These are phyloP conservation scores for Taxillus chinensis DNA, from an alignment of 164 flowering plant genomes.

Conservation along the genomic window DNA sequence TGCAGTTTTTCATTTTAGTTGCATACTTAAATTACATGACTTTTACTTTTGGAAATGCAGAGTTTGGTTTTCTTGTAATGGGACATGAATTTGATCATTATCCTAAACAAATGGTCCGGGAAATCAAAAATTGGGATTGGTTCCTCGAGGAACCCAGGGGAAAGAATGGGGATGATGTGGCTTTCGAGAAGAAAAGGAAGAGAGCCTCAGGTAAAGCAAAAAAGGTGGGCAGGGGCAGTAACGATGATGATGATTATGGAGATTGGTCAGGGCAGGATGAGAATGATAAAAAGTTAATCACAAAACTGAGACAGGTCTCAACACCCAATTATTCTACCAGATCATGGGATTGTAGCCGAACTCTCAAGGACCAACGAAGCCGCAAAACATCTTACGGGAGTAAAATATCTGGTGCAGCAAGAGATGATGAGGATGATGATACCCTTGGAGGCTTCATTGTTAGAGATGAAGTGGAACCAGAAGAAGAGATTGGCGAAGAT, in stretches of 20 bases:
- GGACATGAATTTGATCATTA: conserved; percentile 75
- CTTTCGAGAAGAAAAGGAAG: conserved; percentile 8
- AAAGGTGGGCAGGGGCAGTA: conserved; percentile 22
- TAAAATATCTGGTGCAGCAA: conserved; percentile 8
- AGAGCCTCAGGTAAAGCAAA: conserved; percentile 7
- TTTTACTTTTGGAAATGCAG: conserved; percentile 30
- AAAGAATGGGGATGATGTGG: conserved; percentile 39
- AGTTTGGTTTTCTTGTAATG: conserved; percentile 73
- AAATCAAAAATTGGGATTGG: conserved; percentile 68
- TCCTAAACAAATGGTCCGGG: conserved; percentile 38
- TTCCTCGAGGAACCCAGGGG: conserved; percentile 47
- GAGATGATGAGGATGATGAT: conserved; percentile 49
- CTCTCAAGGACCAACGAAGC: conserved; percentile 5
- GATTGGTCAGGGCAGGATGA: conserved; percentile 74
- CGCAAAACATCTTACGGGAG: conserved; percentile 10
- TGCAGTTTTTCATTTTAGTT: background rate
- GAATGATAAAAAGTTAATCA: conserved; percentile 32
- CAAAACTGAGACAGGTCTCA: conserved; percentile 25
- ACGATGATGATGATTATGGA: conserved; percentile 34
- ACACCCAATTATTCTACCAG: conserved; percentile 44
- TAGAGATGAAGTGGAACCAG: conserved; percentile 28
- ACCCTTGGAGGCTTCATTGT: conserved; percentile 82
- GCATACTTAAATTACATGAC: background rate
- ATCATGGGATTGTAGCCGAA: conserved; percentile 33
- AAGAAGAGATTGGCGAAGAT: conserved; percentile 23